Evolutionary conservation across 805 yeast species (phyloP).

Genomic region (Candida berthetii): DNA sequence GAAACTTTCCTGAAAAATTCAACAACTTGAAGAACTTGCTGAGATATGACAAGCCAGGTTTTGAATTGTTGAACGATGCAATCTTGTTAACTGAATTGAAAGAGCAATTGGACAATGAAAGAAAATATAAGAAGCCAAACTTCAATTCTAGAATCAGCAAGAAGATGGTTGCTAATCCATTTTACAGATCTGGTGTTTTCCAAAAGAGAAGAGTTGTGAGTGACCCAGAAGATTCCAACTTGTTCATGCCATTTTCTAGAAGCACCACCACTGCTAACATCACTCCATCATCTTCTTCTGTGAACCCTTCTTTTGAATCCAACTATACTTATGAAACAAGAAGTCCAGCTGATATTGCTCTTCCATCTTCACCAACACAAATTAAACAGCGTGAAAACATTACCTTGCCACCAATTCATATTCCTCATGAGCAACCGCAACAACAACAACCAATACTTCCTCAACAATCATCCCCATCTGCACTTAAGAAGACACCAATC

Average conservation of each 20-base stretch:
- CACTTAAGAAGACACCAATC: constrained; percentile 4
- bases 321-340: constrained; percentile 4
- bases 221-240: constrained; percentile 10
- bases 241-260: not conserved
- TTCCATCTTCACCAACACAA: constrained; percentile 2
- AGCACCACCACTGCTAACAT: not conserved
- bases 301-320: constrained; percentile 4
- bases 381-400: not conserved
- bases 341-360: not conserved
- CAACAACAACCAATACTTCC: constrained; percentile 6
- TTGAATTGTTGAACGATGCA: constrained; percentile 21
- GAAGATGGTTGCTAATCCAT: constrained; percentile 15
- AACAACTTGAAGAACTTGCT: constrained; percentile 31
- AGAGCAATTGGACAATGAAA: constrained; percentile 16
- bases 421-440: not conserved
- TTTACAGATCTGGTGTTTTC: constrained; percentile 2
- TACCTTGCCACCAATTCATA: not conserved
- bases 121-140: constrained; percentile 14
- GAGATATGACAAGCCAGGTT: constrained; percentile 22
- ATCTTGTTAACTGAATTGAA: constrained; percentile 19
- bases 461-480: constrained; percentile 3
- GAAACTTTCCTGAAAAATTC: constrained; percentile 32
- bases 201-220: constrained; percentile 5
- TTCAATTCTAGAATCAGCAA: constrained; percentile 23
- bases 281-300: not conserved